These are phyloP conservation scores for Beauveria scarabaeidicola DNA, from an alignment of 2,329 filamentous ascomycete species.

Conservation along the genomic window DNA sequence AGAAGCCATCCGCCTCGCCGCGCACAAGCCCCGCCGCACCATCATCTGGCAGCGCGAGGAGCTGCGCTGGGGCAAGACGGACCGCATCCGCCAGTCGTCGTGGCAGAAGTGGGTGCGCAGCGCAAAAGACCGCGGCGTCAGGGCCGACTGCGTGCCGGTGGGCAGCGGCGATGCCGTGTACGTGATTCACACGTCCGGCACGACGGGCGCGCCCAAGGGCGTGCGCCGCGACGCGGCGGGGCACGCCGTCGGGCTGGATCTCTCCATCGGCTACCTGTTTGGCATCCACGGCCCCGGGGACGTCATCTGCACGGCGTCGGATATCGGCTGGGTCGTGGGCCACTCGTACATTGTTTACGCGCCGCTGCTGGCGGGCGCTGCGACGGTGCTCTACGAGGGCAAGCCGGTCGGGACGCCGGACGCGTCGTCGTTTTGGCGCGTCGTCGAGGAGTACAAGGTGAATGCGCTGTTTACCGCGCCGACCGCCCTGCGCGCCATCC, in stretches of 20 bases:
- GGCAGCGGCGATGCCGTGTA: slow-evolving; percentile 74
- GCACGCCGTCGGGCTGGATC: slow-evolving; percentile 74
- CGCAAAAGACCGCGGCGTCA: slow-evolving; percentile 56
- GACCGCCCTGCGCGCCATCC: slow-evolving; percentile 77
- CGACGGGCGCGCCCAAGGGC: slow-evolving; percentile 75
- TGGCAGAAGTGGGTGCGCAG: slow-evolving; percentile 73
- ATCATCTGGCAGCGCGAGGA: slow-evolving; percentile 81
- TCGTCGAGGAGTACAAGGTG: slow-evolving; percentile 77
- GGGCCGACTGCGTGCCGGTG: slow-evolving; percentile 68
- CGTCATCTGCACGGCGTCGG: slow-evolving; percentile 64
- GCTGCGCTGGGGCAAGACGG: slow-evolving; percentile 62
- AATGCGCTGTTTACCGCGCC: slow-evolving; percentile 81
- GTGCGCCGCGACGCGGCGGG: slow-evolving; percentile 76
- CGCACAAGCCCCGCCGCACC: slow-evolving; percentile 62
- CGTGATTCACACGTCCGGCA: slow-evolving; percentile 82
- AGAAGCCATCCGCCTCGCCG: slow-evolving; percentile 58
- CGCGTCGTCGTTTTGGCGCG: slow-evolving; percentile 79
- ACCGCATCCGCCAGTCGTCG: slow-evolving; percentile 60
- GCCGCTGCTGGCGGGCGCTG: slow-evolving; percentile 74
- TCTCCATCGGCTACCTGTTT: slow-evolving; percentile 78
- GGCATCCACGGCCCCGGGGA: slow-evolving; percentile 76
- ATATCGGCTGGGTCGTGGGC: slow-evolving; percentile 73
- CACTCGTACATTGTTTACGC: slow-evolving; percentile 83
- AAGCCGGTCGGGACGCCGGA: slow-evolving; percentile 87
- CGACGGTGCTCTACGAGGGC: slow-evolving; percentile 86